phyloP scores from a whole-genome alignment of 1,284 basidiomycete genomes.

The Ustilago tritici region DNA sequence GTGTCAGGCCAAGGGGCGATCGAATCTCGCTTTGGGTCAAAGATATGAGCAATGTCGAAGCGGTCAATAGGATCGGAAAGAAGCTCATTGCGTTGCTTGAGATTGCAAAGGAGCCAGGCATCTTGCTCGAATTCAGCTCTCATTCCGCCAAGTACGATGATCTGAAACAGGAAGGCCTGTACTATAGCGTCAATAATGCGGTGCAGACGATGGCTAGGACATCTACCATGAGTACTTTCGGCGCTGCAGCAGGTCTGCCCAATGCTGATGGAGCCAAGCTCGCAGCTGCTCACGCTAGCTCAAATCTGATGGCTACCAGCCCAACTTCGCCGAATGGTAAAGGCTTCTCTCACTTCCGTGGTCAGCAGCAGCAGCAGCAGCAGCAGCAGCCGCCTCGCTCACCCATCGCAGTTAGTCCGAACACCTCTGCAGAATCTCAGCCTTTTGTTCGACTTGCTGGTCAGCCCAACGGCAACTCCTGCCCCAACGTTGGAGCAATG shows the following conservation, averaged over 20 bases:
- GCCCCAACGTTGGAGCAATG: slow-evolving; percentile 6
- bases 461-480: neutral
- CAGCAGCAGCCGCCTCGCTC: neutral
- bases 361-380: neutral
- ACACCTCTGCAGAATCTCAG: neutral
- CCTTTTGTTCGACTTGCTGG: slow-evolving; percentile 14
- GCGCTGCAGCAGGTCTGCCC: slow-evolving; percentile 1
- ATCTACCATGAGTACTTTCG: slow-evolving; percentile 16
- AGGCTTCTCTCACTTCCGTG: neutral
- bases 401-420: slow-evolving; percentile 8
- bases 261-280: slow-evolving; percentile 11
- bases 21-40: slow-evolving; percentile 90
- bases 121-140: slow-evolving; percentile 44
- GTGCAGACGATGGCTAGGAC: slow-evolving; percentile 18
- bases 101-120: slow-evolving; percentile 37
- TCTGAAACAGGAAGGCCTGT: slow-evolving; percentile 12
- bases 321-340: slow-evolving; percentile 22
- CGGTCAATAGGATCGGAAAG: slow-evolving; percentile 83
- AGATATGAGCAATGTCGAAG: slow-evolving; percentile 83
- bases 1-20: slow-evolving; percentile 85
- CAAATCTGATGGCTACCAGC: neutral
- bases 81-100: slow-evolving; percentile 70
- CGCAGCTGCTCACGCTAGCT: neutral
- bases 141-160: slow-evolving; percentile 26
- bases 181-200: slow-evolving; percentile 26